Evolutionary conservation across 108 stramenopile genomes (phyloP).

Genomic region (Conticribra weissflogii): DNA sequence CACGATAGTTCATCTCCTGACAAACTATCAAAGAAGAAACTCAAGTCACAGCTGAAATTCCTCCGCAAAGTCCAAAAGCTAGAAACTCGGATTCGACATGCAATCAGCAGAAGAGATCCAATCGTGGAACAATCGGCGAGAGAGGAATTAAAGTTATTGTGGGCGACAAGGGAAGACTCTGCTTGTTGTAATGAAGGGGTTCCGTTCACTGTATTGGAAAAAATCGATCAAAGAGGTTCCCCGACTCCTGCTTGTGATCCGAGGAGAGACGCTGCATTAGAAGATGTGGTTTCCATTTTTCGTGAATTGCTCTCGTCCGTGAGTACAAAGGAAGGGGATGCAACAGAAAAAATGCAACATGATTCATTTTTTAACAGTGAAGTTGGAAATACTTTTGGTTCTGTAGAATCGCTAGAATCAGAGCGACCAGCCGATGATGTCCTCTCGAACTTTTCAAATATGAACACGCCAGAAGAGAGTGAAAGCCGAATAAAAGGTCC

Average conservation of each 20-base stretch:
- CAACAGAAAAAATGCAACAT: neutral
- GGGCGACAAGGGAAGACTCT: slow-evolving; percentile 3
- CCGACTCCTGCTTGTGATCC: no score
- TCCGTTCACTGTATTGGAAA: no score
- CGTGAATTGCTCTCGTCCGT: neutral
- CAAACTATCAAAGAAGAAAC: slow-evolving; percentile 48
- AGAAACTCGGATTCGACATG: slow-evolving; percentile 61
- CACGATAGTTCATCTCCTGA: no score
- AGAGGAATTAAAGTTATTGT: slow-evolving; percentile 45
- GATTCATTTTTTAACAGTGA: no score
- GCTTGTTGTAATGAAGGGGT: neutral
- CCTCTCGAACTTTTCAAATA: no score
- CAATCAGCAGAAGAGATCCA: slow-evolving; percentile 56
- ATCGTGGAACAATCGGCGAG: slow-evolving; percentile 46
- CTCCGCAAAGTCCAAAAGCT: slow-evolving; percentile 49
- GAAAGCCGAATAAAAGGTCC: no score
- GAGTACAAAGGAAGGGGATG: neutral
- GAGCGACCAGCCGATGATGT: no score
- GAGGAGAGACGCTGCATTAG: slow-evolving; percentile 6
- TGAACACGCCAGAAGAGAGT: no score
- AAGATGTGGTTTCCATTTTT: neutral
- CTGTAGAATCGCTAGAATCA: no score
- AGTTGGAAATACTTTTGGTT: no score
- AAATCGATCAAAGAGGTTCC: no score
- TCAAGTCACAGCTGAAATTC: slow-evolving; percentile 57